Conservation (phyloP, 2,329 filamentous ascomycete species). For the Blastomyces silverae region DNA sequence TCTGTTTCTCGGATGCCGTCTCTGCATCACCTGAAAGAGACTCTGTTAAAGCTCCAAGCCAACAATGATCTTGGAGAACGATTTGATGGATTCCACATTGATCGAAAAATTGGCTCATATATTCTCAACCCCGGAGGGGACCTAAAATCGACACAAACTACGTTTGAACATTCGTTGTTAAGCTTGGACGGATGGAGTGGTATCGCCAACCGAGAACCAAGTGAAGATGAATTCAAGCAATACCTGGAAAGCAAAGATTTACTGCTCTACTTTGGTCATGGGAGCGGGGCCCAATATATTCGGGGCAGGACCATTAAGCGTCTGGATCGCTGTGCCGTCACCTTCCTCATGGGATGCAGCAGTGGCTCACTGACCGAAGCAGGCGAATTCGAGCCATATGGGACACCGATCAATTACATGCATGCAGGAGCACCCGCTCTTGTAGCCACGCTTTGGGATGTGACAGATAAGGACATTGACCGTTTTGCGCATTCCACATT, state of each 20-base stretch:
- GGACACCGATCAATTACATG: slow-evolving; percentile 86
- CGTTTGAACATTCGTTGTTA: slow-evolving; percentile 62
- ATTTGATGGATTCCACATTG: slow-evolving; percentile 48
- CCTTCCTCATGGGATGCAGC: slow-evolving; percentile 90
- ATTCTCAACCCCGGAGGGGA: slow-evolving; percentile 88
- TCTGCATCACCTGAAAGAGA: slow-evolving; percentile 69
- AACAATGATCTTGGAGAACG: slow-evolving; percentile 16
- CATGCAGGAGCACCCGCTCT: slow-evolving; percentile 79
- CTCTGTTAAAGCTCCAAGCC: slow-evolving; percentile 53
- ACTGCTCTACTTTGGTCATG: slow-evolving; percentile 92
- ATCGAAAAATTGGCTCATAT: slow-evolving; percentile 48
- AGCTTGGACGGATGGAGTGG: slow-evolving; percentile 55
- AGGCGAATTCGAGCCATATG: slow-evolving; percentile 84
- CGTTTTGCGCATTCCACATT: slow-evolving; percentile 74
- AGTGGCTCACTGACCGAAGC: slow-evolving; percentile 73
- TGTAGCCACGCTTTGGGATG: slow-evolving; percentile 92
- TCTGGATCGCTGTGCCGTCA: slow-evolving; percentile 69
- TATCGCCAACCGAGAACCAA: slow-evolving; percentile 62
- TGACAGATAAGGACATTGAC: slow-evolving; percentile 96
- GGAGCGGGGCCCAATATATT: slow-evolving; percentile 90
- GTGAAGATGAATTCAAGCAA: slow-evolving; percentile 67
- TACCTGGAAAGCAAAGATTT: slow-evolving; percentile 62
- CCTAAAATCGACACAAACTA: slow-evolving; percentile 68
- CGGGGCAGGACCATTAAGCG: slow-evolving; percentile 73
- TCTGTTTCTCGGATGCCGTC: slow-evolving; percentile 86